Evolutionary conservation across 2,329 filamentous ascomycete species (phyloP), one percentile per base, ranked within the genome.

Genomic region (Pezicula rhizophila): DNA sequence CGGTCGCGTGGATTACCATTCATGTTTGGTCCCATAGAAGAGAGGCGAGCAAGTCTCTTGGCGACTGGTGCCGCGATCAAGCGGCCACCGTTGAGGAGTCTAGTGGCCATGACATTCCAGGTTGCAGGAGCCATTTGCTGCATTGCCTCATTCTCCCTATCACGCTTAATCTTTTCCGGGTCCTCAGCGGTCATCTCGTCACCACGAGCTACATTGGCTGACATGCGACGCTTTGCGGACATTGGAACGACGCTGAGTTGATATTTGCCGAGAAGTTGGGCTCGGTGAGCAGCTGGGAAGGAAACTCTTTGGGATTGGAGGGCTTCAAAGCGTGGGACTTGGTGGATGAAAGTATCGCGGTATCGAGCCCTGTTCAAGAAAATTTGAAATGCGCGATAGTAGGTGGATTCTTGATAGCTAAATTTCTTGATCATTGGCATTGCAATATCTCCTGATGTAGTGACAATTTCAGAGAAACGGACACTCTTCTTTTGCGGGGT

Each of bases 351-450:
- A 8, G 85, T 82, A 66, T 97, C 93, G 15, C 76, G 72, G 46
- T 76, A 74, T 49, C 80, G 81, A 12, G 80, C 81, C 28, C 80
- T 79, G 50, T 87, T 77, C 41, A 84, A 72, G 57, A 88, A 78
- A 62, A 85, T 82, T 57, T 89, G 83, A 66, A 96, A 96, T 8
- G 89, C 89, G 52, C 87, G 85, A 70, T 90, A 92, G 68, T 96
- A 96, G 5, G 91, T 87, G 3, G 85, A 84, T 61, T 93, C 87
- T 62, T 79, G 73, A 49, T 73, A 74, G 68, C 76, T 70, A 48
- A 76, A 69, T 8, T 15, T 59, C 44, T 57, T 55, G 8, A 78
- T 78, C 15, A 82, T 68, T 33, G 67, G 68, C 58, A 73, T 73
- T 20, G 77, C 75, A 38, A 67, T 60, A 15, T 49, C 48, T 8